Base-by-base conservation (phyloP, 805 yeast genomes). In the Candida ovalis region DNA sequence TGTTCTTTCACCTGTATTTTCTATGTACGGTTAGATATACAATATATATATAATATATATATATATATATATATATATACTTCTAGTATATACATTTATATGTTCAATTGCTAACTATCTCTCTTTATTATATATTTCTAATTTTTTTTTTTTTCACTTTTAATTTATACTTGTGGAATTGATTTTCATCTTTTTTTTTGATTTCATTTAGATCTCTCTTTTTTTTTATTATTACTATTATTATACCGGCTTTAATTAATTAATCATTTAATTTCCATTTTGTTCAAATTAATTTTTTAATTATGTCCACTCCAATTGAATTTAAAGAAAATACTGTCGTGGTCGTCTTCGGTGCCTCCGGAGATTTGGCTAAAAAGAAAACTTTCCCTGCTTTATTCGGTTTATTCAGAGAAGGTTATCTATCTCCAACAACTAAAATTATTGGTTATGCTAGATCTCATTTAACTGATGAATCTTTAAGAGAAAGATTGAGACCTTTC, bases 351-450 rank as follows among this genome's bases (percentile, higher is more conserved):
- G 97, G 97, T 45, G 97, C 97, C 40, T 87, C 96, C 21, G 97
- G 97, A 45, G 97, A 91, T 67, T 75, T 91, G 55, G 96, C 97
- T 47, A 89, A 88, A 73, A 91, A 91, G 82, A 91, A 91, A 73
- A 91, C 97, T 2, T 89, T 88, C 70, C 95, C 95, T 9, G 92
- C 94, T 3, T 69, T 87, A 19, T 86, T 86, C 59, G 95, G 94
- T 10, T 74, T 87, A 35, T 80, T 60, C 70, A 74, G 87, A 55
- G 84, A 91, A 64, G 96, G 95, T 37, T 82, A 81, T 55, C 74
- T 92, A 48, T 88, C 96, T 9, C 61, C 71, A 12, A 67, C 82
- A 25, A 82, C 86, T 35, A 80, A 81, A 62, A 88, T 94, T 60
- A 77, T 88, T 56, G 99, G 99, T 23, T 94, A 87, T 66, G 99